Base-by-base conservation (phyloP, 176 grass and related monocot genomes). In the Tillandsia fasciculata region DNA sequence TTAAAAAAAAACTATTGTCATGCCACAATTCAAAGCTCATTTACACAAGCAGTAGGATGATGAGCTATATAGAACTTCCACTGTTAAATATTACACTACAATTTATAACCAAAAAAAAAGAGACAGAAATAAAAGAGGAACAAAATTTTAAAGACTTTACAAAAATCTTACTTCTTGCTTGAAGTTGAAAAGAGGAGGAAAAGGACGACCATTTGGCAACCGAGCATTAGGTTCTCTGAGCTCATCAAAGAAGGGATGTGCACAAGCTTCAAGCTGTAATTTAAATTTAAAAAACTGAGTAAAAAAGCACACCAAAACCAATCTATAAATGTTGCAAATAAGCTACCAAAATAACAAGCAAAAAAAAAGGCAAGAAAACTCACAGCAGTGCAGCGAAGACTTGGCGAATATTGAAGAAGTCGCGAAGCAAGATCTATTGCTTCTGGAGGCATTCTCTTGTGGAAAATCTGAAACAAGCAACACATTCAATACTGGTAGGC, bases 391-490 rank as follows among this genome's bases (percentile, higher is more conserved):
- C 90, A 94, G 2, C 90, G 83, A 28, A 94, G 78, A 74, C 81
- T 94, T 13, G 90, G 90, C 67, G 90, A 94, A 76, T 94, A 94
- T 49, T 94, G 90, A 74, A 94, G 90, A 76, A 94, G 90, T 51
- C 90, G 86, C 9, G 90, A 94, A 12, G 90, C 90, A 68, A 94
- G 86, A 74, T 94, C 90, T 50, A 94, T 94, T 57, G 90, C 90
- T 77, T 94, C 90, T 23, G 90, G 83, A 9, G 90, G 90, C 90
- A 94, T 94, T 82, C 86, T 86, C 86, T 94, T 94, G 83, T 94
- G 90, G 64, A 94, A 94, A 70, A 94, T 90, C 90, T 94, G 52
- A 20, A 1, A 9, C 27, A 10, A 53, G 51, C 59, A 10, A 0
- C 15, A 61, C 22, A 2, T 22, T 15, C 22, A 18, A 61, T 18